Evolutionary conservation across 1,284 basidiomycete species (phyloP).

Genomic region (Ceratobasidium sp.): DNA sequence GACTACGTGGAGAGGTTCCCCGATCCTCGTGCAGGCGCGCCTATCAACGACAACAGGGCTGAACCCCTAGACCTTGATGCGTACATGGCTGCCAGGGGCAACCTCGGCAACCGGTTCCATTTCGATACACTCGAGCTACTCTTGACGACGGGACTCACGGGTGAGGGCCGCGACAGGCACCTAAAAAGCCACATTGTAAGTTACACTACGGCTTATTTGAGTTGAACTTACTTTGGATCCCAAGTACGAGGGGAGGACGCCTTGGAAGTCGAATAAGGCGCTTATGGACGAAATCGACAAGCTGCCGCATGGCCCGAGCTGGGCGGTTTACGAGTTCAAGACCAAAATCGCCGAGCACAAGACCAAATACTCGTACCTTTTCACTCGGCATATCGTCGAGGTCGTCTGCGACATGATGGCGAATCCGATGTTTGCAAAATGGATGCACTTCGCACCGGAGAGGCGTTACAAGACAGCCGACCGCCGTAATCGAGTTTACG

Average conservation of each 20-base stretch:
- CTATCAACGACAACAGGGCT: background rate
- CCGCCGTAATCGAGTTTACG: background rate
- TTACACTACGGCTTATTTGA: background rate
- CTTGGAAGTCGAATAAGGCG: background rate
- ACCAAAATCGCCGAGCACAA: background rate
- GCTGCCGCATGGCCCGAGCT: constrained; percentile 19
- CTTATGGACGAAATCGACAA: constrained; percentile 19
- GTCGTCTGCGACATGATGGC: constrained; percentile 28
- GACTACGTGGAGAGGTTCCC: background rate
- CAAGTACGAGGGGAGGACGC: constrained; percentile 14
- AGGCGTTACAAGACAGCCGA: background rate
- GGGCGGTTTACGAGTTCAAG: constrained; percentile 14
- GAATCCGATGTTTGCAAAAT: constrained; percentile 36
- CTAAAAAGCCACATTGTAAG: constrained; percentile 15
- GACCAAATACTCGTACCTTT: background rate
- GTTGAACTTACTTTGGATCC: background rate
- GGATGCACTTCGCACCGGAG: constrained; percentile 36
- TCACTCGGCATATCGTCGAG: constrained; percentile 17
- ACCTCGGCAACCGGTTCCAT: background rate
- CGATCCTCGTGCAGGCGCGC: constrained; percentile 7
- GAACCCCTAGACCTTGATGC: background rate
- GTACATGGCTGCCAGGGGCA: background rate
- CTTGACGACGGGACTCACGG: constrained; percentile 7
- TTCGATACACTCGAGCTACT: constrained; percentile 11
- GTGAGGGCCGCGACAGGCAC: background rate